Conservation (phyloP, 495 filamentous ascomycete genomes). For the Trypethelium eluteriae region DNA sequence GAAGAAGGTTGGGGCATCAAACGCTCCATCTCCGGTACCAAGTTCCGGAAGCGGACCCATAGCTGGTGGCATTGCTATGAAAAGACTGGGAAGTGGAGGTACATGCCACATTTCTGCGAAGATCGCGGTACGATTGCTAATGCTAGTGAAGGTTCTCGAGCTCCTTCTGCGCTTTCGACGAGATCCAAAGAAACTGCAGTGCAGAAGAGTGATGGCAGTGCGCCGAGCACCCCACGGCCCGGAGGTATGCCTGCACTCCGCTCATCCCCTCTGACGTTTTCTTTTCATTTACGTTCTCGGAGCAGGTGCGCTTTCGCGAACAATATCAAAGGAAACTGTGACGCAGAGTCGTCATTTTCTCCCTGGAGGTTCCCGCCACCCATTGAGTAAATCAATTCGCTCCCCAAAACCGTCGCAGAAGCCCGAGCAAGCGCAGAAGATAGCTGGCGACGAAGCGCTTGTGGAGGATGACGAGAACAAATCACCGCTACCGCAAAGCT, state of each 20-base stretch:
- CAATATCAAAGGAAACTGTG: constrained; percentile 40
- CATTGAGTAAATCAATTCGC: constrained; percentile 16
- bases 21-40: constrained; percentile 45
- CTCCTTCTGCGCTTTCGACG: constrained; percentile 54
- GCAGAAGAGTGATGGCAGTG: constrained; percentile 41
- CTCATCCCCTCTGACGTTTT: not conserved
- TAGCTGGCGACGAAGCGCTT: not conserved
- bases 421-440: constrained; percentile 33
- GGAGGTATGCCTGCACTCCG: constrained; percentile 35
- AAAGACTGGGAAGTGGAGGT: constrained; percentile 51
- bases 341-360: constrained; percentile 33
- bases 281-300: not conserved
- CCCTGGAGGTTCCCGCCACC: constrained; percentile 17
- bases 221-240: constrained; percentile 36
- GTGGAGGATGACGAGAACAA: constrained; percentile 4
- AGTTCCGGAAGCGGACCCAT: constrained; percentile 44
- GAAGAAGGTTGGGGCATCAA: constrained; percentile 55
- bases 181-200: constrained; percentile 54
- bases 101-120: constrained; percentile 27
- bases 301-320: constrained; percentile 37
- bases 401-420: constrained; percentile 20
- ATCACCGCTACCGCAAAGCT: constrained; percentile 15
- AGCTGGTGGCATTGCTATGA: constrained; percentile 48
- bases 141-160: constrained; percentile 42
- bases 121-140: constrained; percentile 13